Evolutionary conservation across 2,329 filamentous ascomycete genomes (phyloP).

Genomic region (Venturia asperata): DNA sequence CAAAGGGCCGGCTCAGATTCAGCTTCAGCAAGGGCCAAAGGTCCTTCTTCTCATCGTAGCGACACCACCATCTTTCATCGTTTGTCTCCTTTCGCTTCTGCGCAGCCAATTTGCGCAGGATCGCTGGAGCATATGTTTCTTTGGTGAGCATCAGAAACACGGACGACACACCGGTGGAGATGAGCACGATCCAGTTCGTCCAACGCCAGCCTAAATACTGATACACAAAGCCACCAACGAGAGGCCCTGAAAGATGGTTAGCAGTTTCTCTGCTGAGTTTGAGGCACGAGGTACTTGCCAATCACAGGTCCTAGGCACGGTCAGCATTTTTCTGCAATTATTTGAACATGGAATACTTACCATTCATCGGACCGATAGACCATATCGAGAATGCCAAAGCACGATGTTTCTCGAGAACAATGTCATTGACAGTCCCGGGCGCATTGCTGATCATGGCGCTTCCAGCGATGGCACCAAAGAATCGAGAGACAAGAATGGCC

Average conservation of each 20-base stretch:
- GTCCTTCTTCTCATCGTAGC: conserved; percentile 65
- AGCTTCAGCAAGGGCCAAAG: conserved; percentile 62
- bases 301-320: conserved; percentile 31
- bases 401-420: conserved; percentile 71
- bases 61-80: conserved; percentile 68
- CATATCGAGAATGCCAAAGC: conserved; percentile 79
- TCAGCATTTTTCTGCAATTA: background rate
- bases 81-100: conserved; percentile 59
- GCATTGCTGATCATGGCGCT: conserved; percentile 77
- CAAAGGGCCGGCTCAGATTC: conserved; percentile 70
- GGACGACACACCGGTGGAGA: conserved; percentile 58
- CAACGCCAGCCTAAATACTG: conserved; percentile 80
- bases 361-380: conserved; percentile 78
- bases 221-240: conserved; percentile 75
- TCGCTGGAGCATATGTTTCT: conserved; percentile 70
- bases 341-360: conserved; percentile 39
- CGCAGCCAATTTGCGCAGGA: conserved; percentile 61
- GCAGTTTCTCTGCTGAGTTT: no score
- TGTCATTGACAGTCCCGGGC: conserved; percentile 75
- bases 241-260: conserved; percentile 41
- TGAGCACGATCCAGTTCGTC: conserved; percentile 71
- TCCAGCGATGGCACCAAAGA: conserved; percentile 67
- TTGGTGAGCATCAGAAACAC: conserved; percentile 53
- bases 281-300: no score
- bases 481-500: conserved; percentile 63